A percentile compares a stretch with the other conserved stretches of the same genome.
Evolutionary conservation across 2,329 filamentous ascomycete species (phyloP).

Genomic region (Bertia moriformis): DNA sequence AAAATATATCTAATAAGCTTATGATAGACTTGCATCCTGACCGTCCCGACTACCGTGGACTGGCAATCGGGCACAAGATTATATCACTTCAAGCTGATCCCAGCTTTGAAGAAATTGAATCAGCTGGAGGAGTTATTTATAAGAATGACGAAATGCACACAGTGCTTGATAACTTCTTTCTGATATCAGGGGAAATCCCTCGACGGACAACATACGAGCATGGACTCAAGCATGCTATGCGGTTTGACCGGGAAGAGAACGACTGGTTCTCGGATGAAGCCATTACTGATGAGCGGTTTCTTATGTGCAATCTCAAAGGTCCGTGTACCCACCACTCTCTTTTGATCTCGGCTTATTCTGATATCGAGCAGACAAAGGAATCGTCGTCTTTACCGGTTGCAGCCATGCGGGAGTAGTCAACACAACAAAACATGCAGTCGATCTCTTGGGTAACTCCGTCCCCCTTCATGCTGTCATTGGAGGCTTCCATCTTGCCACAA

Average conservation of each 20-base stretch:
- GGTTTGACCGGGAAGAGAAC: constrained; percentile 19
- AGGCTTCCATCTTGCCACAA: constrained; percentile 35
- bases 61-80: constrained; percentile 20
- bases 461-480: constrained; percentile 34
- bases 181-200: constrained; percentile 37
- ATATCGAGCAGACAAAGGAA: constrained; percentile 23
- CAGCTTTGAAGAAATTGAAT: constrained; percentile 27
- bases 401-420: constrained; percentile 40
- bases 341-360: background rate
- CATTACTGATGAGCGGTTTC: constrained; percentile 34
- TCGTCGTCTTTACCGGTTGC: constrained; percentile 40
- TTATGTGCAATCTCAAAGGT: constrained; percentile 37
- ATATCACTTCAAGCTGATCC: constrained; percentile 37
- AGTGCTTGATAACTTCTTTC: constrained; percentile 31
- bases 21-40: constrained; percentile 34
- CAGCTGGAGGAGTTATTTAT: constrained; percentile 21
- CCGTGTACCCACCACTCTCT: constrained; percentile 3
- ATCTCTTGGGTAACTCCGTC: constrained; percentile 16
- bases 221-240: constrained; percentile 27
- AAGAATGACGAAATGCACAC: constrained; percentile 24
- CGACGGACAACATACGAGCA: constrained; percentile 30
- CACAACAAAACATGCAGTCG: constrained; percentile 26
- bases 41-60: constrained; percentile 32
- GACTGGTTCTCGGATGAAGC: constrained; percentile 30
- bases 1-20: constrained; percentile 11